Conservation (phyloP, 805 yeast genomes). For the Yarrowia bubula region DNA sequence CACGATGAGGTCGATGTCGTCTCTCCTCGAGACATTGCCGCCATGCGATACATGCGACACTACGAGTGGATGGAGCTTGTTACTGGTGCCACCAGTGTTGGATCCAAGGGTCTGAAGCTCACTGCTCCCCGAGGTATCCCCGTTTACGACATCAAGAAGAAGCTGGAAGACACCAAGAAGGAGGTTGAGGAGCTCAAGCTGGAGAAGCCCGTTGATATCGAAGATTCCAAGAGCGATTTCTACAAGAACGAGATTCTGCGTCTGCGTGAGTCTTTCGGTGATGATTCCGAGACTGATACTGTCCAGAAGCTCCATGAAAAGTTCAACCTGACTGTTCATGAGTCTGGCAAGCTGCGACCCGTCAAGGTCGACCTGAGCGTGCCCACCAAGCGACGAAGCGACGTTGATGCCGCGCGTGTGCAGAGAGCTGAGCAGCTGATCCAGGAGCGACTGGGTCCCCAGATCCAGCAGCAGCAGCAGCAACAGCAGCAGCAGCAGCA, state of each 20-base stretch:
- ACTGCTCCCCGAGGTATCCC: constrained; percentile 30
- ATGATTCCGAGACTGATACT: constrained; percentile 11
- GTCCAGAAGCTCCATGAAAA: not conserved
- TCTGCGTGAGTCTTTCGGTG: constrained; percentile 38
- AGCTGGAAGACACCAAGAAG: constrained; percentile 30
- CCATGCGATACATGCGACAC: constrained; percentile 44
- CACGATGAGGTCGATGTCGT: constrained; percentile 43
- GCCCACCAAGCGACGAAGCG: constrained; percentile 14
- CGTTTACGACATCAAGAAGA: constrained; percentile 29
- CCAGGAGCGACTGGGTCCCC: constrained; percentile 20
- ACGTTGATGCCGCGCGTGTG: constrained; percentile 1
- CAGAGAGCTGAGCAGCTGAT: constrained; percentile 24
- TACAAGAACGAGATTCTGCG: constrained; percentile 33
- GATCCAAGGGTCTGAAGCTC: constrained; percentile 29
- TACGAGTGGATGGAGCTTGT: constrained; percentile 48
- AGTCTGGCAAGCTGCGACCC: constrained; percentile 15
- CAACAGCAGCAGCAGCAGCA: constrained; percentile 1
- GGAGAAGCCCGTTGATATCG: constrained; percentile 30
- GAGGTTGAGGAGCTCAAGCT: constrained; percentile 35
- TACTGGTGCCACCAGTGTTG: constrained; percentile 40
- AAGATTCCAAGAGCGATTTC: constrained; percentile 31
- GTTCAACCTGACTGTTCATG: constrained; percentile 19
- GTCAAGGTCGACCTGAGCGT: constrained; percentile 7
- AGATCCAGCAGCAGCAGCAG: constrained; percentile 11
- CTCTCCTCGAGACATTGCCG: constrained; percentile 45